phyloP scores from a whole-genome alignment of 371 early-diverging fungal species.

The Chytridium lagenaria region DNA sequence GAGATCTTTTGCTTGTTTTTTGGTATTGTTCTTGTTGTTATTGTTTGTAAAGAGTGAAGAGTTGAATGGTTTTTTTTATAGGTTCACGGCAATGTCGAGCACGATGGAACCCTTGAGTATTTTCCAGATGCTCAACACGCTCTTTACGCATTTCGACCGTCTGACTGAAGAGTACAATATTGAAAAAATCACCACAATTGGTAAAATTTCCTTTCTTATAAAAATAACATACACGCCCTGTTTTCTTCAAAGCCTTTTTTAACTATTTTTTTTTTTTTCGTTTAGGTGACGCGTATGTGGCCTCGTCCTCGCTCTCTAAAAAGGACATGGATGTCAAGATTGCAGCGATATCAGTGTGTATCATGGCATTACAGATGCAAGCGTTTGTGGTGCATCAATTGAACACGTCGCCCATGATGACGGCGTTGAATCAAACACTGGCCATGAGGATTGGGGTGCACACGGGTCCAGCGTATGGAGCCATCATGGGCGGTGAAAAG shows the following conservation, averaged over 20 bases:
- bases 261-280: not conserved
- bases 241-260: not conserved
- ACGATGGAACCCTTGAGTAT: conserved; percentile 48
- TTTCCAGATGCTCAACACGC: conserved; percentile 51
- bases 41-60: too few relatives aligned
- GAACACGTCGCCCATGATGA: conserved; percentile 41
- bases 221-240: not conserved
- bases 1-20: not conserved
- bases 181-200: conserved; percentile 56
- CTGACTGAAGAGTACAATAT: conserved; percentile 46
- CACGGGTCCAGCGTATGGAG: conserved; percentile 47
- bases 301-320: conserved; percentile 37
- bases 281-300: conserved; percentile 53
- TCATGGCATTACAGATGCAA: conserved; percentile 56
- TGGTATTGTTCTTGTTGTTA: not conserved
- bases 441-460: conserved; percentile 53
- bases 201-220: conserved; percentile 19
- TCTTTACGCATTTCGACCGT: conserved; percentile 51
- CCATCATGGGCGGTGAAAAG: conserved; percentile 53
- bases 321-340: conserved; percentile 36
- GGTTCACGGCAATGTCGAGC: conserved; percentile 55
- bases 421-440: conserved; percentile 33
- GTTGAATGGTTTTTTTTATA: conserved; percentile 14
- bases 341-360: conserved; percentile 45
- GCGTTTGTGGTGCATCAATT: conserved; percentile 46